These are phyloP conservation scores for Apiospora pterosperma DNA, from an alignment of 2,329 filamentous ascomycete genomes.

Conservation along the genomic window DNA sequence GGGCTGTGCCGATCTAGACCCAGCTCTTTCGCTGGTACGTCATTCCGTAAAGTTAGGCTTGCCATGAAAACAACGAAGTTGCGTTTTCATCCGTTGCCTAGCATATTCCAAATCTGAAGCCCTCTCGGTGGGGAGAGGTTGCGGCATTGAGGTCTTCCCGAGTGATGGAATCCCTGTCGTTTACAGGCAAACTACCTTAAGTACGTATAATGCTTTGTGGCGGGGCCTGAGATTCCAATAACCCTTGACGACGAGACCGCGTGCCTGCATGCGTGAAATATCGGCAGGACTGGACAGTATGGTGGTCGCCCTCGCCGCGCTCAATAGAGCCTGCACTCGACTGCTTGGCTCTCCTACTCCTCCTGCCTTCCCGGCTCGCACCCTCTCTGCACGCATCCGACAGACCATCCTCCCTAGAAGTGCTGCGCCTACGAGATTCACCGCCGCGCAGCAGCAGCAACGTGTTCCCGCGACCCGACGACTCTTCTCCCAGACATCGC, in stretches of 20 bases:
- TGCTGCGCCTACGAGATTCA: neutral
- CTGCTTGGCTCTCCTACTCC: neutral
- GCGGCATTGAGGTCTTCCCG: neutral
- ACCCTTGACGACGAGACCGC: neutral
- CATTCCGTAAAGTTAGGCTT: too few relatives aligned
- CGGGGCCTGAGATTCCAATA: neutral
- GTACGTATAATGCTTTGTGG: neutral
- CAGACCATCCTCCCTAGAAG: neutral
- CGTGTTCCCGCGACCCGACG: constrained; percentile 1
- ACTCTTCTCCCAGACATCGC: constrained; percentile 12
- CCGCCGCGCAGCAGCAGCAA: neutral
- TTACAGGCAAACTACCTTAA: neutral
- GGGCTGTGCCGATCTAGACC: neutral
- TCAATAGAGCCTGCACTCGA: neutral
- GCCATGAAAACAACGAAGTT: neutral
- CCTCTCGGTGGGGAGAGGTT: neutral
- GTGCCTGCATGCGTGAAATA: neutral
- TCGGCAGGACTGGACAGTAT: neutral
- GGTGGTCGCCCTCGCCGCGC: neutral
- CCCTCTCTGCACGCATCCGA: neutral
- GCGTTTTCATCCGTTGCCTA: neutral
- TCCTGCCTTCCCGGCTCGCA: neutral
- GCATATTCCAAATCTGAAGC: neutral
- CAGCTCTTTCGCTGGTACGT: neutral
- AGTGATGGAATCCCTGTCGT: neutral